Percentiles rank a stretch among this genome's conserved stretches.
Conservation (phyloP, 2,329 filamentous ascomycete species). For the Fusarium anthophilum region DNA sequence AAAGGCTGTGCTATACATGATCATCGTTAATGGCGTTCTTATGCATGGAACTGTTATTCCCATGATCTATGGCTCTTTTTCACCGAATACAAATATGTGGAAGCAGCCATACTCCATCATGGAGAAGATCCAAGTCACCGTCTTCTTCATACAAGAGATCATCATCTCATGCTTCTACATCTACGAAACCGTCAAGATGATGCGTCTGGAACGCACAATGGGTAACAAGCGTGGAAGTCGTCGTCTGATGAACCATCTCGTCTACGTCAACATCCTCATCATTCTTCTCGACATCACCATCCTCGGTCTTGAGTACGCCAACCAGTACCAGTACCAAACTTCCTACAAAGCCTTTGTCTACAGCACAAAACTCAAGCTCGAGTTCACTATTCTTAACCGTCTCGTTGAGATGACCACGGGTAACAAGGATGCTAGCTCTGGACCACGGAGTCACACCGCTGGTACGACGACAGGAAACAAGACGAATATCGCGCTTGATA, state of each 20-base stretch:
- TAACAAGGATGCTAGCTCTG: constrained; percentile 39
- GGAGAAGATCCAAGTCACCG: constrained; percentile 65
- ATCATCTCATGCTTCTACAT: constrained; percentile 65
- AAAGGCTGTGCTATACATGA: constrained; percentile 63
- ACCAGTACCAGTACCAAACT: constrained; percentile 50
- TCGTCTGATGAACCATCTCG: constrained; percentile 50
- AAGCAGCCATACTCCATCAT: constrained; percentile 53
- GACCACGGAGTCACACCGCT: constrained; percentile 26
- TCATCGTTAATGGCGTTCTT: constrained; percentile 62
- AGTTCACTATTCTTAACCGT: constrained; percentile 53
- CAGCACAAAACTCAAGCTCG: constrained; percentile 52
- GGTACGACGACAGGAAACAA: constrained; percentile 19
- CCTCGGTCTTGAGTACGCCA: constrained; percentile 49
- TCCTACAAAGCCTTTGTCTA: constrained; percentile 52
- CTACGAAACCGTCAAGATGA: constrained; percentile 59
- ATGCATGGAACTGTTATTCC: constrained; percentile 64
- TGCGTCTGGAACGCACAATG: constrained; percentile 53
- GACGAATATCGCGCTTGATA: constrained; percentile 34
- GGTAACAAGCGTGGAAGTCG: constrained; percentile 34
- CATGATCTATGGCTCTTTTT: constrained; percentile 63
- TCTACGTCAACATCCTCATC: constrained; percentile 57
- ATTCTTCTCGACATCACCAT: constrained; percentile 57
- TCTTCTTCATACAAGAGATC: constrained; percentile 65
- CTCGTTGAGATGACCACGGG: constrained; percentile 47
- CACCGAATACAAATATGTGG: constrained; percentile 33